Conservation (phyloP, 805 yeast species). For the Lachancea thermotolerans region DNA sequence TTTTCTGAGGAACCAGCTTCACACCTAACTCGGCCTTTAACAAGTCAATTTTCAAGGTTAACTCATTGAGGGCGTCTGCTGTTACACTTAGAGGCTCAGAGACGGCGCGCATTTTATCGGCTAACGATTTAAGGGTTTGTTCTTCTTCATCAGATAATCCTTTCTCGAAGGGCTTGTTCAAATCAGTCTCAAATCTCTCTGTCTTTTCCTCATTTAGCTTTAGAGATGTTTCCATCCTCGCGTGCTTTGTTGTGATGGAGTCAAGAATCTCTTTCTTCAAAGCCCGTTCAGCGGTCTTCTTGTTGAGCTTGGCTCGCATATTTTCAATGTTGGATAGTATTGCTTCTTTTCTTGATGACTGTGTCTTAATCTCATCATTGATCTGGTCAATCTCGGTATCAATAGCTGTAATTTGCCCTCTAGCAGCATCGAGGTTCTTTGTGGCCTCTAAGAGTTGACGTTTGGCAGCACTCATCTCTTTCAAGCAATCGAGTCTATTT, state of each 20-base stretch:
- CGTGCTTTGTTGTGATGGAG: conserved; percentile 32
- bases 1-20: conserved; percentile 47
- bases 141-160: conserved; percentile 47
- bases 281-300: conserved; percentile 36
- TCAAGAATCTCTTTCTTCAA: conserved; percentile 40
- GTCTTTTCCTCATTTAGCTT: conserved; percentile 35
- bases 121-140: conserved; percentile 26
- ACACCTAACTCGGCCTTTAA: conserved; percentile 53
- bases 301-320: conserved; percentile 37
- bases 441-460: conserved; percentile 16
- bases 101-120: conserved; percentile 38
- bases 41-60: conserved; percentile 22
- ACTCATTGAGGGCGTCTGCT: conserved; percentile 18
- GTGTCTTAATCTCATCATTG: conserved; percentile 38
- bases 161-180: conserved; percentile 46
- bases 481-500: conserved; percentile 67
- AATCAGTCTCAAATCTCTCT: conserved; percentile 42
- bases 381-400: conserved; percentile 48
- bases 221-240: conserved; percentile 32
- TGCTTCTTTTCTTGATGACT: conserved; percentile 37
- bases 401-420: conserved; percentile 36
- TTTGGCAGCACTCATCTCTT: conserved; percentile 46
- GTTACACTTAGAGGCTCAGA: conserved; percentile 38
- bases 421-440: conserved; percentile 38
- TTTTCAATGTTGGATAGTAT: conserved; percentile 39